These are phyloP conservation scores for Sugiyamaella floridensis DNA, from an alignment of 805 yeast species.

Conservation along the genomic window DNA sequence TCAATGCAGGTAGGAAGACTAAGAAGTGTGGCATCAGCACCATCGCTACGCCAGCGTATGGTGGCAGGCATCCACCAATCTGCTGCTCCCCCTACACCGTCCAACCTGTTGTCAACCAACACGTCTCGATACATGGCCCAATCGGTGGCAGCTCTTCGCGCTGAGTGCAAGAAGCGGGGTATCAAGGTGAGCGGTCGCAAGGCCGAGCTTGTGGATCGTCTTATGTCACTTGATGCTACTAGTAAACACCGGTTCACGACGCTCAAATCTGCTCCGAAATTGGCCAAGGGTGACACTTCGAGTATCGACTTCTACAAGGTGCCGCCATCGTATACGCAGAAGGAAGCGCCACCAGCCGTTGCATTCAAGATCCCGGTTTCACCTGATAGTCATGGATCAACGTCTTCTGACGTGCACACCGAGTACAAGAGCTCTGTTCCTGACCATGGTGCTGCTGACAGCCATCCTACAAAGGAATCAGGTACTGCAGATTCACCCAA, in stretches of 20 bases:
- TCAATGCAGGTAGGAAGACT: constrained; percentile 17
- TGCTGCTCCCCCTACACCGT: constrained; percentile 28
- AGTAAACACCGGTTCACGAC: constrained; percentile 10
- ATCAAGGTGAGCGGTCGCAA: constrained; percentile 57
- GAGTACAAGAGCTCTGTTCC: constrained; percentile 13
- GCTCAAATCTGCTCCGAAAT: background rate
- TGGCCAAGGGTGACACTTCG: constrained; percentile 31
- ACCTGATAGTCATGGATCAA: constrained; percentile 19
- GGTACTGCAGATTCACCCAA: constrained; percentile 20
- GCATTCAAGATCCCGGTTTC: constrained; percentile 28
- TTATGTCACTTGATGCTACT: constrained; percentile 20
- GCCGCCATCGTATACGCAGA: constrained; percentile 19
- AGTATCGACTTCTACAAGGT: constrained; percentile 32
- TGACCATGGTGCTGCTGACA: constrained; percentile 20
- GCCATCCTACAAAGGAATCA: constrained; percentile 11
- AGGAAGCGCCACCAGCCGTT: constrained; percentile 5
- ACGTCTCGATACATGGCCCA: constrained; percentile 31
- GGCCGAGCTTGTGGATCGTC: constrained; percentile 43
- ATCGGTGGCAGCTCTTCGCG: constrained; percentile 49
- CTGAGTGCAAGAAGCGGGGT: constrained; percentile 55
- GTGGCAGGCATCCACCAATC: constrained; percentile 16
- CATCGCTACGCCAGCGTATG: constrained; percentile 5
- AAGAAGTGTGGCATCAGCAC: constrained; percentile 13
- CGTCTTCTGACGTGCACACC: constrained; percentile 10
- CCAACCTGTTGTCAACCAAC: constrained; percentile 23